Base-by-base conservation (phyloP, 768 basidiomycete genomes). In the Rhizopogon rudus region DNA sequence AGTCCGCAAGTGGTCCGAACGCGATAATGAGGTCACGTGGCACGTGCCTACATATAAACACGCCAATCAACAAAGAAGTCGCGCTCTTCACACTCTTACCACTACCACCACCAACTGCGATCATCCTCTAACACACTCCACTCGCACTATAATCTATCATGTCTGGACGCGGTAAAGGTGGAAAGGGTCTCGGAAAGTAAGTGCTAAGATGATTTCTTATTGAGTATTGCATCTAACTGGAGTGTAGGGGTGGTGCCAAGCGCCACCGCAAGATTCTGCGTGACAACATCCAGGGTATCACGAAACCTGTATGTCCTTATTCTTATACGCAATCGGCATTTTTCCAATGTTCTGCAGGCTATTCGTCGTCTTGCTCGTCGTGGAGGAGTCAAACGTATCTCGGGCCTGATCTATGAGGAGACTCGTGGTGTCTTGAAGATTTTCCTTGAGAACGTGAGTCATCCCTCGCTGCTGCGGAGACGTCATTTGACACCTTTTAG, bases 311-410 rank as follows among this genome's bases (percentile, higher is more conserved):
- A 72, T 58, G 59, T 68, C 58, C 43, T 16, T 22, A 44, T 16
- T 6, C n/a, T 65, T n/a, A 28, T 72, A 40, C 54, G 73, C 37
- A 52, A 67, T 57, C 33, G 50, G 48, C 52, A 17, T 43, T 35
- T 7, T 51, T n/a, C 69, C 79, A 82, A 82, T 79, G 88, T 88
- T 73, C 91, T 88, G 60, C 88, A 70, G 69, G 69, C 69, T 20
- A 82, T 93, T 69, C 88, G 88, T 75, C 89, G 91, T 78, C 87
- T 93, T 57, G 91, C 91, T 42, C 88, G 91, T 67, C 86, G 91
- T 81, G 91, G 91, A 67, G 91, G 91, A 83, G 91, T 93, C 62
- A 93, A 93, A 78, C 88, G 88, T 86, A 89, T 91, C 68, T 88
- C 86, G 40, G 88, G 87, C 58, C 81, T 92, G 56, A 91, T 93